These are phyloP conservation scores for Lipomyces mesembrius DNA, from an alignment of 805 yeast species.

Conservation along the genomic window DNA sequence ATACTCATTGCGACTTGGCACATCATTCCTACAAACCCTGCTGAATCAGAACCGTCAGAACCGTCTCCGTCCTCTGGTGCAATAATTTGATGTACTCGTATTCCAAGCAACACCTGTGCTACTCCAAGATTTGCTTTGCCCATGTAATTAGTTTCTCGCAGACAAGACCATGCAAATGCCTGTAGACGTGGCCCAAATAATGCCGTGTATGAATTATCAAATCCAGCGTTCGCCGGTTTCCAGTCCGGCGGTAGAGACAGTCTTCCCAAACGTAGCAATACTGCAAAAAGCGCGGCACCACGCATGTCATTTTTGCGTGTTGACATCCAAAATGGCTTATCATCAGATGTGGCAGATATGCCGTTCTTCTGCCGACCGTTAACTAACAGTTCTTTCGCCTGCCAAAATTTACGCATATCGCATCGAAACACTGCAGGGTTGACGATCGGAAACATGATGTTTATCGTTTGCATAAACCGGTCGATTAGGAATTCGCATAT, in stretches of 20 bases:
- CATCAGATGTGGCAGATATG: not conserved
- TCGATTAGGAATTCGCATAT: conserved; percentile 37
- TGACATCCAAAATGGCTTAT: conserved; percentile 20
- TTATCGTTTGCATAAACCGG: conserved; percentile 35
- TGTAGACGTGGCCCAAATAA: conserved; percentile 26
- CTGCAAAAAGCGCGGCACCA: conserved; percentile 33
- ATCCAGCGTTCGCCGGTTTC: conserved; percentile 34
- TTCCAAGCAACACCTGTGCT: conserved; percentile 33
- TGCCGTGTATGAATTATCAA: conserved; percentile 24
- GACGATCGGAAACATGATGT: conserved; percentile 36
- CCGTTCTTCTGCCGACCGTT: not conserved
- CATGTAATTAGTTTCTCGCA: conserved; percentile 34
- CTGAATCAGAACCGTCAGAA: conserved; percentile 37
- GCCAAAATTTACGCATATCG: conserved; percentile 33
- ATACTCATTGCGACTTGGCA: conserved; percentile 40
- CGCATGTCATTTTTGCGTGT: conserved; percentile 34
- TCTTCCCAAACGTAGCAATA: conserved; percentile 36
- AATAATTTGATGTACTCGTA: conserved; percentile 39
- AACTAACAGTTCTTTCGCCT: conserved; percentile 21
- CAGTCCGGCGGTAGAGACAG: conserved; percentile 35
- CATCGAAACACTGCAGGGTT: conserved; percentile 31
- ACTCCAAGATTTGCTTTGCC: conserved; percentile 31
- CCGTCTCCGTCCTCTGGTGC: conserved; percentile 41
- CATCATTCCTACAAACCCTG: conserved; percentile 37
- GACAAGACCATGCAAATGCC: conserved; percentile 24